These are phyloP conservation scores for Tetrahymena elliotti DNA, from an alignment of 73 alveolate genomes.

Conservation along the genomic window DNA sequence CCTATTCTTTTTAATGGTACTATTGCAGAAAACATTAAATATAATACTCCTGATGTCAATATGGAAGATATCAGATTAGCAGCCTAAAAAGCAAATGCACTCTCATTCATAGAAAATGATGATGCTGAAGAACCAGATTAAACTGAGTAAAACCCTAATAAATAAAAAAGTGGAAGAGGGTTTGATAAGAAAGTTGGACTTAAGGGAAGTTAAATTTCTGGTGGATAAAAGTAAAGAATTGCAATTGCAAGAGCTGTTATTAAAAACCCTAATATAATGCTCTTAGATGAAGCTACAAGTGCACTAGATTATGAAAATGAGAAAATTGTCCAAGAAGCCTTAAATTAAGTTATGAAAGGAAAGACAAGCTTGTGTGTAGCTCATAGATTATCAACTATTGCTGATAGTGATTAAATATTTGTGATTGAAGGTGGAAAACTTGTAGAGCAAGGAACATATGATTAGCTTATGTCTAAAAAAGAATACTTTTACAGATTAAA, in stretches of 20 bases:
- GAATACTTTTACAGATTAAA: not conserved
- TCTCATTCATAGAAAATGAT: conserved; percentile 34
- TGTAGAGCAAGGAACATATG: not conserved
- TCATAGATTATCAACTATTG: conserved; percentile 62
- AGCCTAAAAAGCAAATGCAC: conserved; percentile 59
- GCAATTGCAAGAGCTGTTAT: conserved; percentile 70
- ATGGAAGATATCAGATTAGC: conserved; percentile 41
- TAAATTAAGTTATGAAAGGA: conserved; percentile 55
- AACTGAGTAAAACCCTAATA: not conserved
- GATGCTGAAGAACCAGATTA: conserved; percentile 14
- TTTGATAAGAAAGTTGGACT: conserved; percentile 37
- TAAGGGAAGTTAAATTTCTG: conserved; percentile 55
- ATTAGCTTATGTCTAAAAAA: not conserved
- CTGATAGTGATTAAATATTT: conserved; percentile 38
- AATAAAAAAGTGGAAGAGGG: conserved; percentile 10
- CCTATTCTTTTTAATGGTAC: conserved; percentile 65
- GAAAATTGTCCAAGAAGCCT: conserved; percentile 41
- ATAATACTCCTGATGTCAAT: conserved; percentile 44
- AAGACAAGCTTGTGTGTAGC: conserved; percentile 60
- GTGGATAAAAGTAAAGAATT: conserved; percentile 71
- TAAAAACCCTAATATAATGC: conserved; percentile 56
- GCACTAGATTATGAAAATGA: conserved; percentile 69
- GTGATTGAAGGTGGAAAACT: conserved; percentile 7
- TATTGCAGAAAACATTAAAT: conserved; percentile 51
- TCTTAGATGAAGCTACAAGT: conserved; percentile 75